Evolutionary conservation across 768 basidiomycete genomes (phyloP), one percentile per base, ranked within the genome.

Genomic region (Russula compacta): DNA sequence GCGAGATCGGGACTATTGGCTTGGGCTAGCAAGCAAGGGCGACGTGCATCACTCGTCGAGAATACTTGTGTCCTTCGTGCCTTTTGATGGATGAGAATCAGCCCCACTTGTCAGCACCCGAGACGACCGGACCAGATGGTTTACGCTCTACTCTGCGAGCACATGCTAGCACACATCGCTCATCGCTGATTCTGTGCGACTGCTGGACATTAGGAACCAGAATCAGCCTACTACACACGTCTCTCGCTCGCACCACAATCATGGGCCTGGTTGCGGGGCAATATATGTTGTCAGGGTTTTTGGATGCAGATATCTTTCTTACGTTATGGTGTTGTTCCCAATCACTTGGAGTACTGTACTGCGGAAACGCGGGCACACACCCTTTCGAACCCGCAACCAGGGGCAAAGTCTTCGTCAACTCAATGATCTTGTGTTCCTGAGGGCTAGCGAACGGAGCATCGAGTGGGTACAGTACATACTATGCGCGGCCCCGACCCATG

Each of bases 81-180:
- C 42, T 24, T 44, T 56, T 46, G 35, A 44, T 56, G 54, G 17
- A 5, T 43, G 44, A 38, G 46, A 21, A 19, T 33, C 35, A 33
- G n/a, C 5, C 42, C 29, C 10, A 47, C 51, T 14, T 51, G 60
- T 61, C 60, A 61, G 44, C 60, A 32, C 44, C 55, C 60, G 60
- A 47, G 43, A 42, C 15, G 36, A 33, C 38, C 60, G 60, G 60
- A 50, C 24, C 24, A 12, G 21, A 24, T 21, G 9, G 11, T n/a
- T 43, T 32, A 19, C 5, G 24, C 29, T n/a, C n/a, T n/a, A 35
- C 40, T 19, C 53, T 32, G 40, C 4, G 14, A 43, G 17, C 29
- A 39, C 6, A 29, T 29, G 24, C 24, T 29, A 29, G 24, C 24
- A 29, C 24, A 29, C 19, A 24, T 11, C 44, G 3, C 54, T 17